phyloP scores from a whole-genome alignment of 192 early-diverging fungal genomes.

The Chytriomyces sp. region DNA sequence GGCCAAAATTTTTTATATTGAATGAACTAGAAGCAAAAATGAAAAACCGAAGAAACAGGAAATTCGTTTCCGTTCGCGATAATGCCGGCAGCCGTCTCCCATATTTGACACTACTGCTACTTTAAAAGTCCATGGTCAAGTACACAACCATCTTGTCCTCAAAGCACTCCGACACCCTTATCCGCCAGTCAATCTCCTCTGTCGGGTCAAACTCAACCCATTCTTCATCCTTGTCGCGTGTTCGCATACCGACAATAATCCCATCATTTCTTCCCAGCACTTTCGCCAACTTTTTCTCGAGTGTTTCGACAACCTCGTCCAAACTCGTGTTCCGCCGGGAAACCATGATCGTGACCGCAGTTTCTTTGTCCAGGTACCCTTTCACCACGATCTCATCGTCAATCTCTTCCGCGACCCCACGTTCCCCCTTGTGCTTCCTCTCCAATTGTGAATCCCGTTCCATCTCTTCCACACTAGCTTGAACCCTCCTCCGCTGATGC shows the following conservation, averaged over 20 bases:
- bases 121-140: neutral
- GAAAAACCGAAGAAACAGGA: too few relatives aligned
- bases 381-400: neutral
- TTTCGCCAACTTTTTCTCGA: neutral
- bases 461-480: too few relatives aligned
- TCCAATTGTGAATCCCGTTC: too few relatives aligned
- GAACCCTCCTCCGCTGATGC: neutral
- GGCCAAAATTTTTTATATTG: too few relatives aligned
- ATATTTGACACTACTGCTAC: too few relatives aligned
- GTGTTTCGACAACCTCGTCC: neutral
- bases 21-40: too few relatives aligned
- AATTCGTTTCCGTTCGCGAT: too few relatives aligned
- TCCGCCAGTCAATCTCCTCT: neutral
- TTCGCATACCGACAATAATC: neutral
- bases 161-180: neutral
- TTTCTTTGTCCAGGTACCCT: neutral
- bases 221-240: neutral
- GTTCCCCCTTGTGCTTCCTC: neutral
- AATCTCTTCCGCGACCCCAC: neutral
- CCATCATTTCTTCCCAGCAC: neutral
- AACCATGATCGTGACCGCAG: neutral
- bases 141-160: neutral
- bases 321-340: neutral
- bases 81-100: too few relatives aligned
- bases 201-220: neutral